Conservation (phyloP, 805 yeast species). For the Sugiyamaella americana region DNA sequence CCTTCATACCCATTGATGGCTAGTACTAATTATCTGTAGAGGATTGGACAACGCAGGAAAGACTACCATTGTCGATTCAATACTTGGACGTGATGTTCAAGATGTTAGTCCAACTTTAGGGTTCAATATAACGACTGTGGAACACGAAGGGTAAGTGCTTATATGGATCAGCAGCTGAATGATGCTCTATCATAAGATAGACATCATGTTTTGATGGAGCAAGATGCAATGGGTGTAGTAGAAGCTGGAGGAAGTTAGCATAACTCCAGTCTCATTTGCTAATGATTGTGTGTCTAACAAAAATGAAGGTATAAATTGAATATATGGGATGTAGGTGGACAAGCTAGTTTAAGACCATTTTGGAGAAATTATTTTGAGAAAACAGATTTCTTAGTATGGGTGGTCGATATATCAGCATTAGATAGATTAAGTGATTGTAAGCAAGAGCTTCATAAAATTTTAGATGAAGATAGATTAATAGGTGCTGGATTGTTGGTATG, state of each 20-base stretch:
- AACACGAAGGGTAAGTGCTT: slow-evolving; percentile 30
- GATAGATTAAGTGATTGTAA: slow-evolving; percentile 62
- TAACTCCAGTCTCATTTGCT: too few relatives aligned
- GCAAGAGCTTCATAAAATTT: slow-evolving; percentile 54
- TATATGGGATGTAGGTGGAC: slow-evolving; percentile 86
- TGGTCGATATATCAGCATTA: slow-evolving; percentile 60
- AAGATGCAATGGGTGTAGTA: too few relatives aligned
- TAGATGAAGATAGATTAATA: slow-evolving; percentile 60
- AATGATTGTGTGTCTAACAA: neutral
- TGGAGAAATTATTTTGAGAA: slow-evolving; percentile 92
- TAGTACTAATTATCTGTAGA: slow-evolving; percentile 17
- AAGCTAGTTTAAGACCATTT: slow-evolving; percentile 70
- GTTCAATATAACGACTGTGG: slow-evolving; percentile 65
- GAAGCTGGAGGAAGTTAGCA: too few relatives aligned
- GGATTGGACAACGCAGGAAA: slow-evolving; percentile 93
- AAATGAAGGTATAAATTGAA: slow-evolving; percentile 28
- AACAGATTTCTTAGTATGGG: slow-evolving; percentile 78
- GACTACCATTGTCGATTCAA: slow-evolving; percentile 65
- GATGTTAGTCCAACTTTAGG: slow-evolving; percentile 87
- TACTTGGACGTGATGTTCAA: slow-evolving; percentile 45
- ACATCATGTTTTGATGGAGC: too few relatives aligned
- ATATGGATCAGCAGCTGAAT: too few relatives aligned
- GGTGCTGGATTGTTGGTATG: slow-evolving; percentile 65
- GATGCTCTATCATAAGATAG: neutral
- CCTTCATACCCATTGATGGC: neutral